Evolutionary conservation across 768 basidiomycete genomes (phyloP).

Genomic region (Naematelia aurantialba): DNA sequence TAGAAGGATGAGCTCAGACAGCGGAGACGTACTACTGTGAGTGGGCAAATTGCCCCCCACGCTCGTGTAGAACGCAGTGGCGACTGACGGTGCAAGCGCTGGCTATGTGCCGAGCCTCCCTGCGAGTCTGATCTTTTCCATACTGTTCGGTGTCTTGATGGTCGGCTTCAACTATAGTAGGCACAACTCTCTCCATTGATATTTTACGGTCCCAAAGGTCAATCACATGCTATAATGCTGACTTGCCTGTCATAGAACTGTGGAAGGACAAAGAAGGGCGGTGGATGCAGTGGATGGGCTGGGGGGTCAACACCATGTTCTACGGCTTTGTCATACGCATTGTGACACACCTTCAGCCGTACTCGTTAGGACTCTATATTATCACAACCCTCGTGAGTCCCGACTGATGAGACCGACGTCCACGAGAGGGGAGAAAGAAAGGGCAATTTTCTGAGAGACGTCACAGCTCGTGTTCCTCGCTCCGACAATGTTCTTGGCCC

Average conservation of each 20-base stretch:
- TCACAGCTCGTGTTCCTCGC: background rate
- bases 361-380: conserved; percentile 23
- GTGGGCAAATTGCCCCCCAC: no score
- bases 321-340: conserved; percentile 19
- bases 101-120: background rate
- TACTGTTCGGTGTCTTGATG: background rate
- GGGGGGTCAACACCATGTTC: conserved; percentile 15
- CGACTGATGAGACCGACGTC: background rate
- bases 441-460: no score
- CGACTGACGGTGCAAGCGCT: background rate
- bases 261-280: conserved; percentile 4
- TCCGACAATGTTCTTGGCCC: background rate
- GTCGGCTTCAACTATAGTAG: background rate
- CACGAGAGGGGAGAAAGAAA: background rate
- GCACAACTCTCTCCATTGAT: background rate
- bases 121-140: background rate
- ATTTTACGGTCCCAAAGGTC: background rate
- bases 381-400: conserved; percentile 22
- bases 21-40: no score
- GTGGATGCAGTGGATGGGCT: conserved; percentile 22
- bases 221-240: background rate
- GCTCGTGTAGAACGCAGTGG: no score
- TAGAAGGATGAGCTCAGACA: no score
- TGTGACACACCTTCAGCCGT: conserved; percentile 13
- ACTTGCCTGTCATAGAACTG: background rate